phyloP scores from a whole-genome alignment of 129 eudicot species.

The Calendula officinalis region DNA sequence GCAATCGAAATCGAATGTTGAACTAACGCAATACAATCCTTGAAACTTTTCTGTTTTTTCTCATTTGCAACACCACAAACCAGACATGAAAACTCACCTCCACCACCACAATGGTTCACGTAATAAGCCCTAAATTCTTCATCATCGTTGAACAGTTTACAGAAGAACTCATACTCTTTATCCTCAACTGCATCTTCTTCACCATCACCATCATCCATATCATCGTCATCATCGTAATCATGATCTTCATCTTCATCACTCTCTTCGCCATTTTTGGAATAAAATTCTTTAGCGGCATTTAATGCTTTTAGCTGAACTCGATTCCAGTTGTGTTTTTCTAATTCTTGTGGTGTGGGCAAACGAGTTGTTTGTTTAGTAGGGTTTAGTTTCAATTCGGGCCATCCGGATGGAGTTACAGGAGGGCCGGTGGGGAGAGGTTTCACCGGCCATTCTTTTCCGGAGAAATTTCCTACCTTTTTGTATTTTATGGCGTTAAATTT shows the following conservation, averaged over 20 bases:
- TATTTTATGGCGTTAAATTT: slow-evolving; percentile 7
- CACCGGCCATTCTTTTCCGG: slow-evolving; percentile 72
- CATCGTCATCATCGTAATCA: slow-evolving; percentile 37
- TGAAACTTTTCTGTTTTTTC: slow-evolving; percentile 59
- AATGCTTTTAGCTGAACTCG: slow-evolving; percentile 47
- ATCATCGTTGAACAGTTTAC: slow-evolving; percentile 44
- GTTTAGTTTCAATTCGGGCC: slow-evolving; percentile 49
- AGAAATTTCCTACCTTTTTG: slow-evolving; percentile 21
- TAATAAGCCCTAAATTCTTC: slow-evolving; percentile 56
- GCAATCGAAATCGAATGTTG: slow-evolving; percentile 62
- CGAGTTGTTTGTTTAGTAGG: slow-evolving; percentile 26
- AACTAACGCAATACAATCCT: slow-evolving; percentile 66
- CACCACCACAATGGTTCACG: slow-evolving; percentile 51
- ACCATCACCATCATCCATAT: slow-evolving; percentile 5
- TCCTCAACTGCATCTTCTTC: slow-evolving; percentile 30
- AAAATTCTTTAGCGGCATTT: slow-evolving; percentile 37
- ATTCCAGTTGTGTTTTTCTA: slow-evolving; percentile 32
- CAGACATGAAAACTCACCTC: slow-evolving; percentile 79
- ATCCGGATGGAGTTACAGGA: slow-evolving; percentile 26
- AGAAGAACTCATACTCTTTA: slow-evolving; percentile 39
- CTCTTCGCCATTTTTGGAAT: slow-evolving; percentile 16
- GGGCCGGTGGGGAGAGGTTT: slow-evolving; percentile 34
- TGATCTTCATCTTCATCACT: slow-evolving; percentile 33
- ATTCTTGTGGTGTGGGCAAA: slow-evolving; percentile 42
- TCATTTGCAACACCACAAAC: slow-evolving; percentile 60